Evolutionary conservation across 345 rosid genomes (phyloP).

Genomic region (Arabis alpina): DNA sequence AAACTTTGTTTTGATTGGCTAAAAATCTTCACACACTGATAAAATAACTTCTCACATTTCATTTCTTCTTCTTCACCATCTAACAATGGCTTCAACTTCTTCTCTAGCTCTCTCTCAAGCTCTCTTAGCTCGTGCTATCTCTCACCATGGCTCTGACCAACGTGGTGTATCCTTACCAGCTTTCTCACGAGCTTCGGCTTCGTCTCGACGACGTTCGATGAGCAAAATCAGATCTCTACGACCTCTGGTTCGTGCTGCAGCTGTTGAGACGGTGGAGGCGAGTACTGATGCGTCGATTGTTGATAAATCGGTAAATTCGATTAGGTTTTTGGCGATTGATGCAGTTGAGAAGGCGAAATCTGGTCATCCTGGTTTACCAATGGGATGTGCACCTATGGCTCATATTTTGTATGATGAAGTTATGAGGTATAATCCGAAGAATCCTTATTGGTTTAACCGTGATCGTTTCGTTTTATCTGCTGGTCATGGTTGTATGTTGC

Average conservation of each 20-base stretch:
- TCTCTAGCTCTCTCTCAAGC: slow-evolving; percentile 69
- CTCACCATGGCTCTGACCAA: slow-evolving; percentile 55
- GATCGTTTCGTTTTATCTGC: slow-evolving; percentile 96
- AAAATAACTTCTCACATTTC: slow-evolving; percentile 30
- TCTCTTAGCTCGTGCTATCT: slow-evolving; percentile 58
- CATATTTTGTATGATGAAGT: slow-evolving; percentile 93
- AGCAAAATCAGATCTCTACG: slow-evolving; percentile 41
- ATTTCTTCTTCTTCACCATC: slow-evolving; percentile 33
- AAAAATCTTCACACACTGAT: slow-evolving; percentile 30
- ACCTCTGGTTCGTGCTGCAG: slow-evolving; percentile 42
- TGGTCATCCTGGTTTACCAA: slow-evolving; percentile 66
- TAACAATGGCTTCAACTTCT: slow-evolving; percentile 60
- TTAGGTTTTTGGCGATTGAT: slow-evolving; percentile 60
- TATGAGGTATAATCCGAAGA: slow-evolving; percentile 98
- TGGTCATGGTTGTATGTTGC: slow-evolving; percentile 98
- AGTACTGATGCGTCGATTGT: slow-evolving; percentile 44
- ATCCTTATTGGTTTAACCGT: slow-evolving; percentile 98
- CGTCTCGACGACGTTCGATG: slow-evolving; percentile 41
- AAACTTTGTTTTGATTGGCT: slow-evolving; percentile 19
- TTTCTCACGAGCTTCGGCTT: slow-evolving; percentile 48
- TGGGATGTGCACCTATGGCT: slow-evolving; percentile 84
- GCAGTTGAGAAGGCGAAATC: slow-evolving; percentile 64
- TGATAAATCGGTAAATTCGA: slow-evolving; percentile 54
- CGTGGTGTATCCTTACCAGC: slow-evolving; percentile 50
- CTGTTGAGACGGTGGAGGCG: slow-evolving; percentile 33